A percentile compares a stretch with the other conserved stretches of the same genome.
These are phyloP conservation scores for Chytriomyces confervae DNA, from an alignment of 192 early-diverging fungal species.

Conservation along the genomic window DNA sequence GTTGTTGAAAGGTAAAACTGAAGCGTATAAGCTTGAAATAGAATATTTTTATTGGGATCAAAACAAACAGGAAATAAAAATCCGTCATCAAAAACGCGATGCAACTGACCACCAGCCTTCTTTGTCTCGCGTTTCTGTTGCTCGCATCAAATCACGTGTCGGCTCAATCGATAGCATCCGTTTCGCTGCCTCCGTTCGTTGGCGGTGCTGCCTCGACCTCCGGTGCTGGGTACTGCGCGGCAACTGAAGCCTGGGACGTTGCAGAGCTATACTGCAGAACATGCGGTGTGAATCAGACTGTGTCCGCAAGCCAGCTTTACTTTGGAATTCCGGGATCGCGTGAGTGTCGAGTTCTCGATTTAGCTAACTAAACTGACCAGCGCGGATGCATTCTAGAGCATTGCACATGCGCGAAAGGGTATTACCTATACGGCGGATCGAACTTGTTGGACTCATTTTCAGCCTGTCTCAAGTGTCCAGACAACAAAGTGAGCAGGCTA, in stretches of 20 bases:
- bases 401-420: constrained; percentile 21
- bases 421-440: constrained; percentile 11
- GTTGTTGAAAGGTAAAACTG: too few relatives aligned
- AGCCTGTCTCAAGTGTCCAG: not conserved
- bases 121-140: not conserved
- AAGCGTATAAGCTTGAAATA: too few relatives aligned
- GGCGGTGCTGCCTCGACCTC: not conserved
- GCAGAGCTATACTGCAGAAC: constrained; percentile 25
- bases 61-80: not conserved
- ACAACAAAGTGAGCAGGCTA: not conserved
- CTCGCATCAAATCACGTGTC: not conserved
- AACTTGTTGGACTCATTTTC: not conserved
- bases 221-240: not conserved
- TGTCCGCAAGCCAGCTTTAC: not conserved
- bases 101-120: not conserved
- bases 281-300: constrained; percentile 3
- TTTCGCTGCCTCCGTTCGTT: constrained; percentile 24
- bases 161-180: not conserved
- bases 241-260: constrained; percentile 7
- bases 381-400: not conserved
- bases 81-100: not conserved
- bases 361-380: too few relatives aligned
- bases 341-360: not conserved
- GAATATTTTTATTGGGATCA: too few relatives aligned
- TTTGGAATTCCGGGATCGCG: constrained; percentile 3